phyloP scores from a whole-genome alignment of 2,329 filamentous ascomycete genomes.

The Alternaria conjuncta region DNA sequence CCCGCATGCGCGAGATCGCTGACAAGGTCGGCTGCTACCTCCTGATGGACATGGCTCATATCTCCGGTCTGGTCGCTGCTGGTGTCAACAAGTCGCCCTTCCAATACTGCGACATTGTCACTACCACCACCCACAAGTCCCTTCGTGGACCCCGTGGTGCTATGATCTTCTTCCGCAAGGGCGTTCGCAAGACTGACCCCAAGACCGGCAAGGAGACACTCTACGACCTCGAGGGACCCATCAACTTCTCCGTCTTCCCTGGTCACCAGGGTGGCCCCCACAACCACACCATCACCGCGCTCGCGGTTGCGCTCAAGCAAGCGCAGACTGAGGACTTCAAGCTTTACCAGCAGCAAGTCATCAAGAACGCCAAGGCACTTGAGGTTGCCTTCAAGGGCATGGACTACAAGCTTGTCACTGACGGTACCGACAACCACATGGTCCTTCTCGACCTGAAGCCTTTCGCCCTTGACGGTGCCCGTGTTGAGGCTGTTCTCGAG shows the following conservation, averaged over 20 bases:
- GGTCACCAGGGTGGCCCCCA: conserved; percentile 98
- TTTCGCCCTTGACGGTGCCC: conserved; percentile 83
- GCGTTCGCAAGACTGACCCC: conserved; percentile 79
- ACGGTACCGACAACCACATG: conserved; percentile 97
- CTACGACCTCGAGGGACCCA: conserved; percentile 90
- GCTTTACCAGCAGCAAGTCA: conserved; percentile 87
- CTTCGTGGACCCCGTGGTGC: conserved; percentile 92
- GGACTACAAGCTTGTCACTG: conserved; percentile 88
- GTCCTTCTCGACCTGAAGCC: conserved; percentile 91
- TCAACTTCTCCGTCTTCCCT: conserved; percentile 96
- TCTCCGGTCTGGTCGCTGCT: conserved; percentile 91
- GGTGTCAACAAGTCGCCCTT: conserved; percentile 92
- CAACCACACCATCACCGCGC: conserved; percentile 97
- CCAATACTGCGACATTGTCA: conserved; percentile 89
- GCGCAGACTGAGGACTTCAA: conserved; percentile 88
- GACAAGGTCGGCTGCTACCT: conserved; percentile 93
- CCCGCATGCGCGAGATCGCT: conserved; percentile 86
- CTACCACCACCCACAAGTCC: conserved; percentile 97
- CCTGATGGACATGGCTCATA: conserved; percentile 95
- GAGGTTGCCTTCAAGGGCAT: conserved; percentile 70
- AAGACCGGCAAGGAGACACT: conserved; percentile 86
- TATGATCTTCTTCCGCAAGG: conserved; percentile 98
- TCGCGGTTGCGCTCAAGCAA: conserved; percentile 94
- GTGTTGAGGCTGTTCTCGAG: conserved; percentile 88
- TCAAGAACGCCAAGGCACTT: conserved; percentile 89